Evolutionary conservation across 768 basidiomycete genomes (phyloP).

Genomic region (Tricholoma sp.): DNA sequence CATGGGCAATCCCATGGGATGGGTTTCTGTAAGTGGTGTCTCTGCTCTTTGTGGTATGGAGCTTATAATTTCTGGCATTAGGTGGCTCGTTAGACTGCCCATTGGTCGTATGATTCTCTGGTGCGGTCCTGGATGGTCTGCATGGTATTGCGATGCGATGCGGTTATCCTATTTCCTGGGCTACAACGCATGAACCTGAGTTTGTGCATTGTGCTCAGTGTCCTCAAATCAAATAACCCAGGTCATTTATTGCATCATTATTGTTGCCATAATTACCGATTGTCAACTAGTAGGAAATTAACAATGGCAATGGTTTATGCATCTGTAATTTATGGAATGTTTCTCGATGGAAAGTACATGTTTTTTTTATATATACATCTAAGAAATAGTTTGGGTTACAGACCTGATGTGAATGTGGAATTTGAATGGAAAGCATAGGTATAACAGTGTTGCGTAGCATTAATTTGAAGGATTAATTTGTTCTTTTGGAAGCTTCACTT

Average conservation of each 20-base stretch:
- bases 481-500: neutral
- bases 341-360: neutral
- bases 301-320: neutral
- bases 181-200: neutral
- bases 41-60: neutral
- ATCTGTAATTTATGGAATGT: neutral
- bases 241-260: constrained; percentile 5
- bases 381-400: too few relatives aligned
- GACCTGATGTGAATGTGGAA: too few relatives aligned
- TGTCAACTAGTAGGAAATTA: constrained; percentile 6
- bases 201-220: neutral
- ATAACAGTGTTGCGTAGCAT: too few relatives aligned
- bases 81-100: neutral
- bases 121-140: neutral
- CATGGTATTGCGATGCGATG: neutral
- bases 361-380: too few relatives aligned
- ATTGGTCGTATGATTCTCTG: neutral
- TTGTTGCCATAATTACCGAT: neutral
- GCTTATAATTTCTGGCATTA: neutral
- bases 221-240: constrained; percentile 16
- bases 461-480: neutral
- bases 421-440: too few relatives aligned
- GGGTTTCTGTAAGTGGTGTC: neutral
- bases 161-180: neutral
- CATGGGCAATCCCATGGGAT: neutral